phyloP scores from a whole-genome alignment of 164 flowering plant species.

The Cinnamomum chago region DNA sequence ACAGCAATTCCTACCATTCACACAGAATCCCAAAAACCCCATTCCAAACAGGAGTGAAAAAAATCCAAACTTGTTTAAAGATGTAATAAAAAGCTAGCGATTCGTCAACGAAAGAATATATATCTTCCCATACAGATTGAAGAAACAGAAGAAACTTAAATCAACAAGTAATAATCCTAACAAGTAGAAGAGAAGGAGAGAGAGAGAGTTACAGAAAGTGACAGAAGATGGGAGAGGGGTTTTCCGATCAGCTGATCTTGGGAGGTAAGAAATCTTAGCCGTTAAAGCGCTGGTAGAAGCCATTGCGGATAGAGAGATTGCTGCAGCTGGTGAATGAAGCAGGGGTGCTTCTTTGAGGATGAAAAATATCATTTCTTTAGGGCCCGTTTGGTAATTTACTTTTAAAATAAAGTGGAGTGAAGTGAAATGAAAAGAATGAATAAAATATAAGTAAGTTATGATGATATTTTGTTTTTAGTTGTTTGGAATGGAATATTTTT shows the following conservation, averaged over 20 bases:
- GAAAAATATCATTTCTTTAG: neutral
- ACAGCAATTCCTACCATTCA: too few relatives aligned
- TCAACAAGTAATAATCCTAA: neutral
- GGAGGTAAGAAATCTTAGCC: neutral
- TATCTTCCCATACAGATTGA: too few relatives aligned
- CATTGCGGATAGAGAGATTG: neutral
- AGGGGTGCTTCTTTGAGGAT: neutral
- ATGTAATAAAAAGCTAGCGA: neutral
- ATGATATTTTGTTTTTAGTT: too few relatives aligned
- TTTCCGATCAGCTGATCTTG: neutral
- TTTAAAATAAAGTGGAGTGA: too few relatives aligned
- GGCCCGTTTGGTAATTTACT: too few relatives aligned
- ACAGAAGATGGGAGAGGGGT: neutral
- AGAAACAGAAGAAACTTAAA: too few relatives aligned
- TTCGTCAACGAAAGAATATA: too few relatives aligned
- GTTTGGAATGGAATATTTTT: too few relatives aligned
- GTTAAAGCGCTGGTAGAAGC: constrained; percentile 1
- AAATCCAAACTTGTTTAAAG: neutral
- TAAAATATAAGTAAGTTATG: too few relatives aligned
- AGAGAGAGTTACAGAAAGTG: neutral
- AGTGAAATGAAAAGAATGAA: too few relatives aligned
- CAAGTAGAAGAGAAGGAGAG: neutral
- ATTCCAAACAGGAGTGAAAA: neutral
- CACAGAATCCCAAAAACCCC: too few relatives aligned
- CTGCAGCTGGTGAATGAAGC: too few relatives aligned